Evolutionary conservation across 1,139 yeast genomes (phyloP).

Genomic region (Kodamaea suecica): DNA sequence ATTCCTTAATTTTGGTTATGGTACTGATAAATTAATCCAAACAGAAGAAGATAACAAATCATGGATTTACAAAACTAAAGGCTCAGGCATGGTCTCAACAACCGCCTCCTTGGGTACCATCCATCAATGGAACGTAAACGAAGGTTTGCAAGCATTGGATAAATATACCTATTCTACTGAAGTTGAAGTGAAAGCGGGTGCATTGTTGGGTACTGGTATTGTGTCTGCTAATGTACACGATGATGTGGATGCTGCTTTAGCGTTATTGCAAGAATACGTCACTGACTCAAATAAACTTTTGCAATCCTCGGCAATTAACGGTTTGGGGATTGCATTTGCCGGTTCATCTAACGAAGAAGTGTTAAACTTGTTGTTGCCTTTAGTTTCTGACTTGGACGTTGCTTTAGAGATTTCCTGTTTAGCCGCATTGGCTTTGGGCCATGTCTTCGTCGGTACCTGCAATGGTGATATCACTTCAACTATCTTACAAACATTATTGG

Average conservation of each 20-base stretch:
- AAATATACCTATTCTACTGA: conserved; percentile 85
- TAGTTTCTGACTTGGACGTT: conserved; percentile 74
- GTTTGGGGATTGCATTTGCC: conserved; percentile 92
- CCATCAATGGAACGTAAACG: conserved; percentile 87
- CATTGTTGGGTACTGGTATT: conserved; percentile 91
- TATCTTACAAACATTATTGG: conserved; percentile 84
- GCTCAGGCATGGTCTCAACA: conserved; percentile 89
- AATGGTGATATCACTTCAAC: conserved; percentile 92
- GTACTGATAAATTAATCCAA: conserved; percentile 76
- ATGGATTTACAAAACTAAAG: conserved; percentile 92
- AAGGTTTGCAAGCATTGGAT: conserved; percentile 87
- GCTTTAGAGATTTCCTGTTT: conserved; percentile 78
- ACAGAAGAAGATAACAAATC: conserved; percentile 70
- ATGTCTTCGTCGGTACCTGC: conserved; percentile 92
- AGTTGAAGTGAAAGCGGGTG: conserved; percentile 92
- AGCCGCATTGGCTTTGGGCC: conserved; percentile 91
- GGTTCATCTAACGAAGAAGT: conserved; percentile 90
- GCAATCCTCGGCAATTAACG: conserved; percentile 80
- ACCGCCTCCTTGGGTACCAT: conserved; percentile 91
- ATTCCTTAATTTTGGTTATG: conserved; percentile 86
- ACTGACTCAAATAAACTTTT: conserved; percentile 47
- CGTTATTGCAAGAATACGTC: conserved; percentile 80
- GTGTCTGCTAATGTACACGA: conserved; percentile 94
- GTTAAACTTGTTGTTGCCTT: conserved; percentile 72
- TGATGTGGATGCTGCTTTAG: conserved; percentile 90